Evolutionary conservation across 768 basidiomycete species (phyloP).

Genomic region (Dacryopinax spathularia): DNA sequence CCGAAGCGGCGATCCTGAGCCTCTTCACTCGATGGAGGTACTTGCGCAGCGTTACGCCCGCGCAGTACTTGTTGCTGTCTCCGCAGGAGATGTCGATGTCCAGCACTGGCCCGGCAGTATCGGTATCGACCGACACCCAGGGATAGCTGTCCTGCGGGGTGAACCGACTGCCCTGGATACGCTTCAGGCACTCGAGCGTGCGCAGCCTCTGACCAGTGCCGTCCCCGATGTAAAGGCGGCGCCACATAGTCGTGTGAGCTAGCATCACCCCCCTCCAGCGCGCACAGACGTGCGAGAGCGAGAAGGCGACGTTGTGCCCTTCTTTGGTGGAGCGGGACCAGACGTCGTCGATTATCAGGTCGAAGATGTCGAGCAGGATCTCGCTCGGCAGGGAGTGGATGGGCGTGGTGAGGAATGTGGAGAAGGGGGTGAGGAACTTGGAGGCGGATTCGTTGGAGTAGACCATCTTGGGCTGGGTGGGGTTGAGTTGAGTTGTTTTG

Average conservation of each 20-base stretch:
- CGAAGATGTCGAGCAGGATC: neutral
- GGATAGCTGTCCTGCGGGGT: neutral
- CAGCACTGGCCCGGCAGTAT: neutral
- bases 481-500: too few relatives aligned
- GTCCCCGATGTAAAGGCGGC: neutral
- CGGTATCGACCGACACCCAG: neutral
- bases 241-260: neutral
- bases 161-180: neutral
- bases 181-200: neutral
- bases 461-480: neutral
- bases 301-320: neutral
- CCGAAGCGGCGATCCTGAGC: neutral
- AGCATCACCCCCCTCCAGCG: neutral
- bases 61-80: neutral
- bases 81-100: neutral
- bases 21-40: neutral
- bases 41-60: neutral
- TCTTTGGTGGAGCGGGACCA: neutral
- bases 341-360: neutral
- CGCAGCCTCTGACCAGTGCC: neutral
- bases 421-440: slow-evolving; percentile 13
- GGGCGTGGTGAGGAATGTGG: slow-evolving; percentile 8
- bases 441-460: slow-evolving; percentile 10
- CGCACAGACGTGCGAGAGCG: neutral
- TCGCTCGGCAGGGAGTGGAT: neutral